Evolutionary conservation across 306 rosid genomes (phyloP), one percentile per base, ranked within the genome.

Genomic region (Sphenostylis stenocarpa): DNA sequence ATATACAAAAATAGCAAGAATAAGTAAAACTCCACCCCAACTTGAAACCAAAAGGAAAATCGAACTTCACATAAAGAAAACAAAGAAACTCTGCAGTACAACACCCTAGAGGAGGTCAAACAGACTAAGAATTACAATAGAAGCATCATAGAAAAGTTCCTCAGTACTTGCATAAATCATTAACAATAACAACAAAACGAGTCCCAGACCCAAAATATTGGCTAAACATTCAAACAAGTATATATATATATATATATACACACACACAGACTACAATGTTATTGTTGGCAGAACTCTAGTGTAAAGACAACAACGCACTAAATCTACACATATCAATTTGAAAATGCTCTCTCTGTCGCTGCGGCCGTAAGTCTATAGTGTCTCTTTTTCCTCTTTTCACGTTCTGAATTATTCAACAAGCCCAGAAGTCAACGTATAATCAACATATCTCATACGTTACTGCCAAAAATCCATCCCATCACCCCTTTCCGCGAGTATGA

Each of bases 1-100:
- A 68, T 6, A 66, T 15, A 70, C 29, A 61, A 73, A 75, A 72
- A 78, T 21, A 62, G 52, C 36, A 79, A 79, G 72, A 72, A 82
- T 85, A 58, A 81, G 58, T 38, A 20, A 16, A 77, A 16, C 43
- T 58, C 8, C 8, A 6, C 12, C 17, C 41, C 39, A 48, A 55
- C 52, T 47, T 24, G 19, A 31, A 51, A 51, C 16, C 7, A 13
- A 10, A 61, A 60, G 15, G 28, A 24, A 44, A 52, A 13, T 55
- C 8, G 29, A 41, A 57, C 72, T 53, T 57, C 1, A 57, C 29
- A 81, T 11, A 41, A 41, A 55, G 34, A 63, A 82, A 52, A 24
- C 17, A 58, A 72, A 65, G 45, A 39, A 67, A 58, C 70, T 69
- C 16, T 0, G 11, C 4, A 44, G 5, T 33, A 33, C 64, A 60